A percentile compares a stretch with the other conserved stretches of the same genome.
These are phyloP conservation scores for Myxozyma udenii DNA, from an alignment of 805 yeast genomes.

Conservation along the genomic window DNA sequence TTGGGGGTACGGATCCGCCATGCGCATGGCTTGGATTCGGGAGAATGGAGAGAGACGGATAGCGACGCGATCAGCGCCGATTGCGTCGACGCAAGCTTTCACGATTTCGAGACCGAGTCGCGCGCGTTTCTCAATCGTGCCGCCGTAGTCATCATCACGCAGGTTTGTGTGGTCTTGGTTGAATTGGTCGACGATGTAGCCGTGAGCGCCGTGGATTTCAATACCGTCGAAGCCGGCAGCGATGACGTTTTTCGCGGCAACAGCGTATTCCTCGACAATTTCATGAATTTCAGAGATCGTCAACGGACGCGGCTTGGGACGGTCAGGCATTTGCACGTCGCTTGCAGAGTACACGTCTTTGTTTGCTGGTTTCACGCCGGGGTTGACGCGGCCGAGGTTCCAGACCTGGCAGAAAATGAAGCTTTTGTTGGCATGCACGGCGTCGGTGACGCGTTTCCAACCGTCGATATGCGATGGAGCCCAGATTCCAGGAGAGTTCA, in stretches of 20 bases:
- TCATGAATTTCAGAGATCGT: slow-evolving; percentile 46
- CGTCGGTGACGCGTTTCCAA: slow-evolving; percentile 55
- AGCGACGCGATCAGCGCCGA: slow-evolving; percentile 47
- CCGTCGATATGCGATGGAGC: slow-evolving; percentile 80
- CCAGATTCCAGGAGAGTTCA: slow-evolving; percentile 48
- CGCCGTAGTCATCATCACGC: slow-evolving; percentile 62
- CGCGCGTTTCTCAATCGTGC: slow-evolving; percentile 54
- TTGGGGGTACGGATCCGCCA: slow-evolving; percentile 23
- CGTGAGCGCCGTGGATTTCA: slow-evolving; percentile 64
- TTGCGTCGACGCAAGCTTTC: slow-evolving; percentile 49
- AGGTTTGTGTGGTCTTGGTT: slow-evolving; percentile 45
- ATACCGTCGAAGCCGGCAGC: slow-evolving; percentile 60
- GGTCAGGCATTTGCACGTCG: slow-evolving; percentile 16
- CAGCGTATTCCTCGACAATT: slow-evolving; percentile 47
- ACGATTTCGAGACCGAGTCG: slow-evolving; percentile 52
- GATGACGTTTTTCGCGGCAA: slow-evolving; percentile 53
- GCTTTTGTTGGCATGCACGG: slow-evolving; percentile 46
- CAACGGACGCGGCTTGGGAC: slow-evolving; percentile 18
- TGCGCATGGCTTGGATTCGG: slow-evolving; percentile 35
- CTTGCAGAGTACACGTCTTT: slow-evolving; percentile 30
- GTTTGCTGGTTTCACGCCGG: slow-evolving; percentile 33
- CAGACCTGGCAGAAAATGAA: slow-evolving; percentile 46
- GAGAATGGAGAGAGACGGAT: slow-evolving; percentile 45
- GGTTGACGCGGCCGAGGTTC: slow-evolving; percentile 45
- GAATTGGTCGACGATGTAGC: slow-evolving; percentile 52